phyloP scores from a whole-genome alignment of 139 green algal species.

The Pedinophyceae sp. region DNA sequence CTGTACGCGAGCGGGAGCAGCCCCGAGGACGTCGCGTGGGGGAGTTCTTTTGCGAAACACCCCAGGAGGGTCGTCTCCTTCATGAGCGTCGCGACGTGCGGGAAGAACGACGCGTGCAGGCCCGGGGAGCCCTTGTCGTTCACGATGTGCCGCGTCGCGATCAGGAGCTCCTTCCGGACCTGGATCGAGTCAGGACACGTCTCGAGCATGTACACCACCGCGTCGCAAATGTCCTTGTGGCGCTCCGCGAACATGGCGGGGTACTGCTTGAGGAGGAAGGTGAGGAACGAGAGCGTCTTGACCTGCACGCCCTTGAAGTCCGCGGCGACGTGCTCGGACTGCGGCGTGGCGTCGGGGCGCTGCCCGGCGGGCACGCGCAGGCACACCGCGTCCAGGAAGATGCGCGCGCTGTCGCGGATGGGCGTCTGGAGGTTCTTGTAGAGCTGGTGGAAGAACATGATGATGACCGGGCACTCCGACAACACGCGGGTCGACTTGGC shows the following conservation, averaged over 20 bases:
- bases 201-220: slow-evolving; percentile 29
- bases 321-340: slow-evolving; percentile 6
- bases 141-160: slow-evolving; percentile 49
- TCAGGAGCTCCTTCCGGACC: slow-evolving; percentile 68
- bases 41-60: too few species aligned
- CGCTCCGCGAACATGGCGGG: slow-evolving; percentile 1
- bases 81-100: slow-evolving; percentile 19
- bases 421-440: slow-evolving; percentile 24
- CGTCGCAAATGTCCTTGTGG: slow-evolving; percentile 21
- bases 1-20: slow-evolving; percentile 58
- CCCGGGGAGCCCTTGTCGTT: slow-evolving; percentile 33
- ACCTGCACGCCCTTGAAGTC: slow-evolving; percentile 54
- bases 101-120: slow-evolving; percentile 31
- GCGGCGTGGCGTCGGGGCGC: not conserved
- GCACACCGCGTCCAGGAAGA: too few species aligned
- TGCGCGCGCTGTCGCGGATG: too few species aligned
- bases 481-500: slow-evolving; percentile 68
- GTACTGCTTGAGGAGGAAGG: slow-evolving; percentile 10
- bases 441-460: slow-evolving; percentile 69
- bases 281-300: slow-evolving; percentile 41
- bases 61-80: not conserved
- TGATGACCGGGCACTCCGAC: slow-evolving; percentile 59
- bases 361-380: not conserved
- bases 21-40: slow-evolving; percentile 31
- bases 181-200: slow-evolving; percentile 47